Evolutionary conservation across 2,329 filamentous ascomycete species (phyloP).

Genomic region (Davidsoniella neocaledoniae): DNA sequence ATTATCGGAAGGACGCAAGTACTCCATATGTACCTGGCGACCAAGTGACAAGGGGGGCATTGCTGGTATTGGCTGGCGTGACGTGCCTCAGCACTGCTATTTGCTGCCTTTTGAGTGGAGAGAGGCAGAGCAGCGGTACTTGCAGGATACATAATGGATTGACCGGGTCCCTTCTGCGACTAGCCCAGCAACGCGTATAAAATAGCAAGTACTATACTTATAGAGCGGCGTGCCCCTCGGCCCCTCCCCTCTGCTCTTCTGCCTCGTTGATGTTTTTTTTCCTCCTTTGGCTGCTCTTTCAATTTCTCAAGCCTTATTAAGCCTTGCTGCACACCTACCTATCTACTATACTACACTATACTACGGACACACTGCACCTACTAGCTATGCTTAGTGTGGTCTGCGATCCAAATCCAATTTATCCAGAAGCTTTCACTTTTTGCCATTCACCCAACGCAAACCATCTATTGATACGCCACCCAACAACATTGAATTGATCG

Average conservation of each 20-base stretch:
- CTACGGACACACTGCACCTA: neutral
- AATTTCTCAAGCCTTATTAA: conserved; percentile 1
- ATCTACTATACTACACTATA: too few species aligned
- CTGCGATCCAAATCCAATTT: neutral
- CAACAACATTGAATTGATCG: too few species aligned
- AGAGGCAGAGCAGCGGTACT: conserved; percentile 5
- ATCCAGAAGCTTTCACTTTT: conserved; percentile 3
- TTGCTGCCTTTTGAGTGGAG: neutral
- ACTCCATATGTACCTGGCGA: conserved; percentile 12
- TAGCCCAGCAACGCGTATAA: conserved; percentile 23
- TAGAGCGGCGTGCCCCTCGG: conserved; percentile 28
- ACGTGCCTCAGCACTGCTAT: neutral
- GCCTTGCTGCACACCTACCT: neutral
- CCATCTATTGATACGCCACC: too few species aligned
- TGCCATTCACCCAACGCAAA: neutral
- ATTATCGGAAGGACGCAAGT: conserved; percentile 7
- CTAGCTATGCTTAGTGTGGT: neutral
- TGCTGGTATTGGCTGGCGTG: neutral
- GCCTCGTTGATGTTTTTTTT: conserved; percentile 8
- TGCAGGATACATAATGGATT: conserved; percentile 6
- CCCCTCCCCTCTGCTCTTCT: conserved; percentile 13
- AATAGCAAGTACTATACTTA: conserved; percentile 28
- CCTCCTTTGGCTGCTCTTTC: conserved; percentile 5
- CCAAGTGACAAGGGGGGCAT: conserved; percentile 4
- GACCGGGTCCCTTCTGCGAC: conserved; percentile 1